Conservation (phyloP, 495 filamentous ascomycete species). For the Oidiodendron maius region DNA sequence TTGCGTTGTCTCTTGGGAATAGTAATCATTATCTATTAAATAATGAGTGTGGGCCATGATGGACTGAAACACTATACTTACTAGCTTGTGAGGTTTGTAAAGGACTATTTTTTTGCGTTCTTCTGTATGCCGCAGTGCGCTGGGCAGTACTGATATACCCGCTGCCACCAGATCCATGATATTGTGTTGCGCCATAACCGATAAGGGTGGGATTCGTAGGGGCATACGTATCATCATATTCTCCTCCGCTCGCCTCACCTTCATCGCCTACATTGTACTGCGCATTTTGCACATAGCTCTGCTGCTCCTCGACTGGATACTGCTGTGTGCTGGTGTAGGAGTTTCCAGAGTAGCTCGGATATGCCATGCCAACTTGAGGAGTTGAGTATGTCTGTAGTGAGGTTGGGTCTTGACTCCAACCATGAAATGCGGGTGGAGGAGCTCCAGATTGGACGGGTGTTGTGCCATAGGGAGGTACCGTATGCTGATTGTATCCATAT, state of each 20-base stretch:
- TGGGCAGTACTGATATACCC: constrained; percentile 17
- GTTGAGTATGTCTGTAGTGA: constrained; percentile 15
- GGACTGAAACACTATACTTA: background rate
- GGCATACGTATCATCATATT: constrained; percentile 34
- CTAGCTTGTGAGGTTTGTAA: constrained; percentile 8
- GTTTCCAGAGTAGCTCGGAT: constrained; percentile 10
- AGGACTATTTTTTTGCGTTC: constrained; percentile 8
- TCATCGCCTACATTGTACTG: constrained; percentile 49
- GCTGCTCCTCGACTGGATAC: constrained; percentile 7
- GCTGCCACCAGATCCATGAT: constrained; percentile 9
- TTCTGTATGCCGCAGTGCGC: constrained; percentile 11
- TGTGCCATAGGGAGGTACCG: constrained; percentile 15
- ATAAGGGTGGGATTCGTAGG: constrained; percentile 2
- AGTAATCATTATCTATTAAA: constrained; percentile 17
- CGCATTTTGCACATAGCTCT: constrained; percentile 11
- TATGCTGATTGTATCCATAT: constrained; percentile 18
- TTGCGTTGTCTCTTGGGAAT: constrained; percentile 20
- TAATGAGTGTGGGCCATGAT: constrained; percentile 2
- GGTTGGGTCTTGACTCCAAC: constrained; percentile 19
- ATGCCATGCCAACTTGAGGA: constrained; percentile 10
- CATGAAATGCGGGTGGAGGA: constrained; percentile 20
- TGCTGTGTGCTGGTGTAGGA: constrained; percentile 8
- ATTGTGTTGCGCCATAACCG: constrained; percentile 13
- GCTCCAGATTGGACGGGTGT: constrained; percentile 8
- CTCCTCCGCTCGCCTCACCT: constrained; percentile 67